Evolutionary conservation across 176 grass and related monocot species (phyloP).

Genomic region (Triticum turgidum): DNA sequence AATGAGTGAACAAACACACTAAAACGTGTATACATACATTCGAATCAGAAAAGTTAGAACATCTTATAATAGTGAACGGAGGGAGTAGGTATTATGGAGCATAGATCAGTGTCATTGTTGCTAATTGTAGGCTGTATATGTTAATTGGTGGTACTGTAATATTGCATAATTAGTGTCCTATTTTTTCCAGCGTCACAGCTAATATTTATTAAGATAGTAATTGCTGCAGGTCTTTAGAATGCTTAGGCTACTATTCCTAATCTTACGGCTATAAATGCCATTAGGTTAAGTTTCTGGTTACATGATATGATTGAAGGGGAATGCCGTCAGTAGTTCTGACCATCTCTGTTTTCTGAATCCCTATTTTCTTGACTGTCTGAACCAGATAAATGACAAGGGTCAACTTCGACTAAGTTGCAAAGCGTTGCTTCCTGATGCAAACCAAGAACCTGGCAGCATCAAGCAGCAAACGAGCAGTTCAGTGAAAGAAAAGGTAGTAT

Average conservation of each 20-base stretch:
- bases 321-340: background rate
- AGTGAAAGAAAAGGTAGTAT: conserved; percentile 56
- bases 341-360: conserved; percentile 14
- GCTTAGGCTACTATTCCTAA: conserved; percentile 2
- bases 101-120: background rate
- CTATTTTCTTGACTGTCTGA: conserved; percentile 16
- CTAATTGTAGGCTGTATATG: background rate
- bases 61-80: no score
- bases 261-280: conserved; percentile 7
- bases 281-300: conserved; percentile 3
- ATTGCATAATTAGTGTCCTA: background rate
- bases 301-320: background rate
- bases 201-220: background rate
- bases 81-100: background rate
- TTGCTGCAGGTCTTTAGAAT: background rate
- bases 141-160: background rate
- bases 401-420: conserved; percentile 85
- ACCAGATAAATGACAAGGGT: conserved; percentile 92
- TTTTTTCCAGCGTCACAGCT: background rate
- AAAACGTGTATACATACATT: no score
- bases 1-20: no score
- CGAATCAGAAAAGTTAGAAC: no score
- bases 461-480: conserved; percentile 41
- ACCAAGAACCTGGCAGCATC: conserved; percentile 45
- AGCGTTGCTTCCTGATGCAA: conserved; percentile 70